These are phyloP conservation scores for Edaphochlamys debaryana DNA, from an alignment of 139 green algal genomes.

Conservation along the genomic window DNA sequence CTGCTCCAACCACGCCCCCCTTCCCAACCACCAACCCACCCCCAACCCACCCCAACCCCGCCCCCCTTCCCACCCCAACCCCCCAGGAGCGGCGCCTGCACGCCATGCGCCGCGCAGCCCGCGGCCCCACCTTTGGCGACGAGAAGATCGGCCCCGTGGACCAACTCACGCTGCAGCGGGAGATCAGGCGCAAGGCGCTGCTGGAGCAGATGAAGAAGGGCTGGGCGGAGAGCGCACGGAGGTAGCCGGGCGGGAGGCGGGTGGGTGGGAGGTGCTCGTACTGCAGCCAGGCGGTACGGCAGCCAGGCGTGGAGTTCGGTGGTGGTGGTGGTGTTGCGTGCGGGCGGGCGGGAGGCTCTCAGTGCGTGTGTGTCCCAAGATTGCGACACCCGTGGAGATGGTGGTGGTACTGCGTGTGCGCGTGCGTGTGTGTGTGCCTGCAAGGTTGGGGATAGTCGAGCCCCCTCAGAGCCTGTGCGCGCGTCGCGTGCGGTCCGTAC, in stretches of 20 bases:
- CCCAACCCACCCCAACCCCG: background rate
- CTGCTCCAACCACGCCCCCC: too few relatives aligned
- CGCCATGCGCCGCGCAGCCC: background rate
- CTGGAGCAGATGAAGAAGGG: conserved; percentile 3
- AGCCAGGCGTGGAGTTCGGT: too few relatives aligned
- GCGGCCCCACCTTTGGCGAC: conserved; percentile 14
- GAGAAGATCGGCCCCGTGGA: conserved; percentile 34
- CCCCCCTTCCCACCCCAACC: background rate
- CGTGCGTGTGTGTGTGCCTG: too few relatives aligned
- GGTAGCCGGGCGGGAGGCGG: conserved; percentile 70
- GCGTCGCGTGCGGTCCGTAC: too few relatives aligned
- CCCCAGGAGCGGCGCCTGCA: conserved; percentile 17
- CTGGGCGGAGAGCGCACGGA: conserved; percentile 7
- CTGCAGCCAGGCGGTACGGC: too few relatives aligned
- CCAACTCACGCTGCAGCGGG: conserved; percentile 26
- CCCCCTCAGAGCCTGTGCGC: too few relatives aligned
- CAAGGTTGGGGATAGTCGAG: too few relatives aligned
- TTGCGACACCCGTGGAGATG: too few relatives aligned
- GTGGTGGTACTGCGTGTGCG: too few relatives aligned
- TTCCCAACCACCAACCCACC: background rate
- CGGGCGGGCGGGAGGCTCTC: conserved; percentile 50
- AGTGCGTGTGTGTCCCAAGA: too few relatives aligned
- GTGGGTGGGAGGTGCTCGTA: too few relatives aligned
- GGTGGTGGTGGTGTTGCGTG: conserved; percentile 72
- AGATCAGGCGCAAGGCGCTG: conserved; percentile 8